Conservation (phyloP, 2,329 filamentous ascomycete species). For the Colletotrichum sp. region DNA sequence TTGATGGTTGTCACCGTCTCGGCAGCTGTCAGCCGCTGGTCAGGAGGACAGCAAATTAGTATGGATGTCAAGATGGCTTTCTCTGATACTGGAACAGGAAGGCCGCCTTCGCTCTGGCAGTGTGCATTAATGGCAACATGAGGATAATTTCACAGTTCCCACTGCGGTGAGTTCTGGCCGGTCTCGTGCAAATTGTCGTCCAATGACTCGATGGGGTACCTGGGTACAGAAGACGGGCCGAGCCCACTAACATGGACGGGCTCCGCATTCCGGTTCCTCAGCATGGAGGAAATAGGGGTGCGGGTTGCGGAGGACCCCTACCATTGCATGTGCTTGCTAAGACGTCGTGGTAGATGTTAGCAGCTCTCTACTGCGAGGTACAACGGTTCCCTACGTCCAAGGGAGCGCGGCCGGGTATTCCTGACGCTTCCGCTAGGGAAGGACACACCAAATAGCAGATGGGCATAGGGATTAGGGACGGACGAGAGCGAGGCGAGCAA, state of each 20-base stretch:
- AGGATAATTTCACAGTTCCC: slow-evolving; percentile 16
- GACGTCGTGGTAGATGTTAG: background rate
- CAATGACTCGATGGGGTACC: slow-evolving; percentile 3
- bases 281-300: background rate
- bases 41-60: background rate
- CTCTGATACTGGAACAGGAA: background rate
- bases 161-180: slow-evolving; percentile 4
- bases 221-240: slow-evolving; percentile 8
- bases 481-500: background rate
- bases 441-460: background rate
- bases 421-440: background rate
- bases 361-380: background rate
- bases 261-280: slow-evolving; percentile 3
- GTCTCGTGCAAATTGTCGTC: slow-evolving; percentile 5
- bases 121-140: slow-evolving; percentile 18
- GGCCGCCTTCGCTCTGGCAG: background rate
- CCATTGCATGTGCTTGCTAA: slow-evolving; percentile 6
- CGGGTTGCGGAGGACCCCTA: slow-evolving; percentile 3
- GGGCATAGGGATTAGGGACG: background rate
- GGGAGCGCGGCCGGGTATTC: background rate
- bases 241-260: slow-evolving; percentile 1
- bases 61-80: background rate
- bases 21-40: background rate
- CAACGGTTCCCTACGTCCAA: background rate
- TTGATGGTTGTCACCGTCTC: background rate